Base-by-base conservation (phyloP, 2,329 filamentous ascomycete species). In the Cladophialophora carrionii region DNA sequence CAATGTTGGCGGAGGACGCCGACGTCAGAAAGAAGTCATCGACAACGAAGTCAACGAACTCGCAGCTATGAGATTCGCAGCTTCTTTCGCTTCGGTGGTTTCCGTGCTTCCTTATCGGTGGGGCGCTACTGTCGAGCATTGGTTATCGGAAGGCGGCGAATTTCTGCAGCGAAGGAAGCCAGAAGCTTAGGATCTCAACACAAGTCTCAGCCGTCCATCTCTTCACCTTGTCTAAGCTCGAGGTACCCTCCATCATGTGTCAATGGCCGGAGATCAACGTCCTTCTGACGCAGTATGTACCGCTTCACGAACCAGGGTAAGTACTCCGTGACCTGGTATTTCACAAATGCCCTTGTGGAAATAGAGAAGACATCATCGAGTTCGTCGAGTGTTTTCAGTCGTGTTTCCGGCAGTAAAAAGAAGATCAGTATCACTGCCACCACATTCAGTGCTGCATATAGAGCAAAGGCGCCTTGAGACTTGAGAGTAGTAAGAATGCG, bases 351-450 rank as follows among this genome's bases (percentile, higher is more conserved):
- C n/a, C 80, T 75, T 6, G 82, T 84, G 1, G 83, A 81, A 20
- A 87, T 60, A 4, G 64, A 65, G 55, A 72, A 72, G 34, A 72
- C 70, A 2, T 64, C 62, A 46, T 88, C 85, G 46, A 88, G 74
- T 72, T 85, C 83, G 69, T 85, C 83, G 17, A 77, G 70, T 0
- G 83, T 84, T 46, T 78, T 78, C 71, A 83, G 72, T 66, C 80
- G 82, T 1, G 82, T 83, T 72, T 83, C 81, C 0, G 81, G 81
- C 2, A 83, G 72, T 67, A 83, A 83, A 26, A 87, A 76, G 76
- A 87, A 87, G 62, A 88, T 86, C 73, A 88, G 77, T 3, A 82
- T 64, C 26, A 87, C 79, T 0, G 85, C 85, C 0, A 85, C 68
- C 5, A 87, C 61, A 63, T 88, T 89, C n/a, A 88, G 75, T 0